Conservation (phyloP, 176 grass and related monocot species). For the Oryza meyeriana region DNA sequence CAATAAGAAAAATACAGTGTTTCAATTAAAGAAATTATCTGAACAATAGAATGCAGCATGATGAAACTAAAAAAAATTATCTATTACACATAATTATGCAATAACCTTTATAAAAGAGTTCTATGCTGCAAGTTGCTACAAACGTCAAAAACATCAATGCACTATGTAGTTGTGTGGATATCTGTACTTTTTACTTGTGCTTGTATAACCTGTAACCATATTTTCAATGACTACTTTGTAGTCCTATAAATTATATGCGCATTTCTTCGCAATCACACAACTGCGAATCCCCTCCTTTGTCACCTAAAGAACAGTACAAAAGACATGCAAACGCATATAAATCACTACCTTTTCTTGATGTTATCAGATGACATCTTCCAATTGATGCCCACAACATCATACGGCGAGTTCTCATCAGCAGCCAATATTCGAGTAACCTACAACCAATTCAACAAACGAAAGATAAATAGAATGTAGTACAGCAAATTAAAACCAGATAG, state of each 20-base stretch:
- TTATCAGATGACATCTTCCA: conserved; percentile 95
- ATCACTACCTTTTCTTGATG: conserved; percentile 85
- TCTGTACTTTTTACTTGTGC: not conserved
- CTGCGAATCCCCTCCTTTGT: no score
- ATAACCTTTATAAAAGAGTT: not conserved
- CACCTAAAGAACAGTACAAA: not conserved
- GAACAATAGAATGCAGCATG: not conserved
- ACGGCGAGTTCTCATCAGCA: conserved; percentile 69
- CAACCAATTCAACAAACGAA: conserved; percentile 8
- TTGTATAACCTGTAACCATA: not conserved
- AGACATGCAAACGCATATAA: conserved; percentile 22
- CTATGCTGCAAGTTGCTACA: not conserved
- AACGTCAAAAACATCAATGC: not conserved
- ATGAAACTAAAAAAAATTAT: not conserved
- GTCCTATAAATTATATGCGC: not conserved
- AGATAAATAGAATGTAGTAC: not conserved
- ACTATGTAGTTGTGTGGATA: not conserved
- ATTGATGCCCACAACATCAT: conserved; percentile 87
- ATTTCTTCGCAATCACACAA: not conserved
- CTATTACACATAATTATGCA: not conserved
- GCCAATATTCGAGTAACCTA: conserved; percentile 88
- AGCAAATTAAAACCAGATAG: not conserved
- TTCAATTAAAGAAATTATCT: not conserved
- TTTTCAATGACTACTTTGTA: not conserved
- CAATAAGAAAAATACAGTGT: not conserved